Base-by-base conservation (phyloP, 768 basidiomycete species). In the Macrocybe gigantea region DNA sequence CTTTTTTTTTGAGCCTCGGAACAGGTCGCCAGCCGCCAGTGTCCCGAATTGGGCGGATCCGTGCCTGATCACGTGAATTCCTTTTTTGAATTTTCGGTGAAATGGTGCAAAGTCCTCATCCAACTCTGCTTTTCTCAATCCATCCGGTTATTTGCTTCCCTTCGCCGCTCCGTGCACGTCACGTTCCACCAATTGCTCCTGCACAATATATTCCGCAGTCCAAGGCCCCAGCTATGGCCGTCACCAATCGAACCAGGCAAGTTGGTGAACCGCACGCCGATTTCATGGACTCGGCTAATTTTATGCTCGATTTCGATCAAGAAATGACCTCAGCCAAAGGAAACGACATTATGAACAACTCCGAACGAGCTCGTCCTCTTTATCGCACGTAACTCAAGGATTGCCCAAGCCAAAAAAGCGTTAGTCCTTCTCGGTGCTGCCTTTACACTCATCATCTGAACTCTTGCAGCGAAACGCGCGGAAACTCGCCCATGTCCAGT, bases 401-500 rank as follows among this genome's bases (percentile, higher is more conserved):
- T 54, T 58, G 12, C 64, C 67, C 33, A 70, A 63, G 15, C 58
- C 65, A 12, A 82, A 79, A 68, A 77, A 78, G 70, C 63, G 79
- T 78, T 57, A 54, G 75, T 64, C 29, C 42, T 33, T 49, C 53
- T 39, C 12, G 37, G 9, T 31, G 36, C 33, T 33, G 14, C 40
- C 7, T n/a, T 34, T 30, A 12, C 13, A 31, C 38, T 37, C 15
- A 33, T 34, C 43, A 22, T 14, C 50, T 57, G 35, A 61, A 12
- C 15, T 44, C 11, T 44, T 45, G 44, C 49, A 88, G 85, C 73
- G 3, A 86, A 80, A 61, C 79, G 83, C 38, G 87, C 83, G 12
- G 87, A 89, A 59, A 91, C 85, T 2, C 72, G 80, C 49, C 69
- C 70, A 49, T 92, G 88, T 58, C 89, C 88, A 1, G 78, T 85